These are phyloP conservation scores for Thozetella sp. DNA, from an alignment of 495 filamentous ascomycete species.

Conservation along the genomic window DNA sequence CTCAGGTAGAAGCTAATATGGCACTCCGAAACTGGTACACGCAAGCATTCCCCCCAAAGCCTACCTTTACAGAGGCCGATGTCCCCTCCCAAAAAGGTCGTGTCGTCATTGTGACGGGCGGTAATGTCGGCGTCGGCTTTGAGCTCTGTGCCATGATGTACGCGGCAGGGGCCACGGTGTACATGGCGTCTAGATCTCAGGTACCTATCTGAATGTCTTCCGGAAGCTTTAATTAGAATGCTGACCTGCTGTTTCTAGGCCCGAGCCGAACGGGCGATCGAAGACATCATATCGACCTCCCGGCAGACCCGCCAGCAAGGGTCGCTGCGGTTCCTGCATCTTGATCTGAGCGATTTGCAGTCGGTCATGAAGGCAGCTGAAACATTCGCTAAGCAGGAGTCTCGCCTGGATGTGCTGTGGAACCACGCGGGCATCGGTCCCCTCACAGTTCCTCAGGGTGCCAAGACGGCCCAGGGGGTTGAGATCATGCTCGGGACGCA, in stretches of 20 bases:
- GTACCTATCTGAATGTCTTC: too few relatives aligned
- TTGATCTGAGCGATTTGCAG: slow-evolving; percentile 49
- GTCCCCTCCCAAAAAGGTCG: slow-evolving; percentile 28
- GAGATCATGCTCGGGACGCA: slow-evolving; percentile 32
- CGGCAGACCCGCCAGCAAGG: slow-evolving; percentile 17
- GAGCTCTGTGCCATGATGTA: slow-evolving; percentile 39
- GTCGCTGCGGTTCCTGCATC: slow-evolving; percentile 15
- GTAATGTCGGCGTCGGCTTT: slow-evolving; percentile 20
- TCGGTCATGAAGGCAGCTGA: slow-evolving; percentile 43
- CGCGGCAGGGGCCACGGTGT: slow-evolving; percentile 30
- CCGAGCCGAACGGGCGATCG: background rate
- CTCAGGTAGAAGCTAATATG: too few relatives aligned
- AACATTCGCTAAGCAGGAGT: slow-evolving; percentile 36
- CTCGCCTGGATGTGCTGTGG: slow-evolving; percentile 51
- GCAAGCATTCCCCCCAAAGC: slow-evolving; percentile 9
- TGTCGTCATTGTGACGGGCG: slow-evolving; percentile 25
- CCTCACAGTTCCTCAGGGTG: slow-evolving; percentile 10
- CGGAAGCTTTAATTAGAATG: too few relatives aligned
- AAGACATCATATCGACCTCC: background rate
- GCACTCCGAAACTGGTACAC: background rate
- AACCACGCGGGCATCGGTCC: slow-evolving; percentile 53
- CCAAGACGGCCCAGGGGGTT: slow-evolving; percentile 25
- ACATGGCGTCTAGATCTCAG: slow-evolving; percentile 31
- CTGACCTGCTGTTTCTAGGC: background rate
- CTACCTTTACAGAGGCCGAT: slow-evolving; percentile 15